Evolutionary conservation across 2,329 filamentous ascomycete species (phyloP), one percentile per base, ranked within the genome.

Genomic region (Capronia coronata): DNA sequence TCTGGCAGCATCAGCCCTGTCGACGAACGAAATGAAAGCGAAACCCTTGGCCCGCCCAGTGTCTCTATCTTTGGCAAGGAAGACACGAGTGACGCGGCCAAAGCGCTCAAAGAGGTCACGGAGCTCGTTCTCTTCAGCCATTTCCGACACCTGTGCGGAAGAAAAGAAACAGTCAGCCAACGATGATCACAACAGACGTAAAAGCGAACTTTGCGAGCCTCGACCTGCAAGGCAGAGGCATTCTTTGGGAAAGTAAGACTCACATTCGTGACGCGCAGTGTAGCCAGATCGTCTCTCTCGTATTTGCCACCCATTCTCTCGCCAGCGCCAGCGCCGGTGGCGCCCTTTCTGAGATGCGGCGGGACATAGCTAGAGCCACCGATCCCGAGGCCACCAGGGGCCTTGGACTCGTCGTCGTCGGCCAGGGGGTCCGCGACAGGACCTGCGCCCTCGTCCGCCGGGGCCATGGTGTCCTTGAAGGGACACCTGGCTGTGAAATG

Each of bases 391-490:
- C 72, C 77, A 52, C 81, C 85, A 27, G 73, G 73, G 34, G 69
- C 69, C 23, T 67, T 70, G 42, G 68, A 70, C 22, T 63, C 67
- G 22, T 71, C 75, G 38, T 67, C 70, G 38, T 76, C 77, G 19
- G 70, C 69, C 57, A 62, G 52, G n/a, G 59, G 59, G 46, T 62
- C 59, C 0, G 61, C 54, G 18, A 62, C 65, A 23, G 61, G 66
- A 42, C 59, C 64, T 35, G 63, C 56, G 16, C 67, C 55, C 59
- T 75, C 73, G 35, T 73, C 73, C 49, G 75, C 69, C 5, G 73
- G 93, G 29, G 91, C 89, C 89, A 98, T 96, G 63, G 91, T 98
- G 69, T 97, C 93, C 78, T 97, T 98, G 84, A 95, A 98, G 29
- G 93, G 93, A 82, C 93, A 98, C 70, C 93, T 85, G 61, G 91